Base-by-base conservation (phyloP, 306 rosid genomes). In the Luffa acutangula region DNA sequence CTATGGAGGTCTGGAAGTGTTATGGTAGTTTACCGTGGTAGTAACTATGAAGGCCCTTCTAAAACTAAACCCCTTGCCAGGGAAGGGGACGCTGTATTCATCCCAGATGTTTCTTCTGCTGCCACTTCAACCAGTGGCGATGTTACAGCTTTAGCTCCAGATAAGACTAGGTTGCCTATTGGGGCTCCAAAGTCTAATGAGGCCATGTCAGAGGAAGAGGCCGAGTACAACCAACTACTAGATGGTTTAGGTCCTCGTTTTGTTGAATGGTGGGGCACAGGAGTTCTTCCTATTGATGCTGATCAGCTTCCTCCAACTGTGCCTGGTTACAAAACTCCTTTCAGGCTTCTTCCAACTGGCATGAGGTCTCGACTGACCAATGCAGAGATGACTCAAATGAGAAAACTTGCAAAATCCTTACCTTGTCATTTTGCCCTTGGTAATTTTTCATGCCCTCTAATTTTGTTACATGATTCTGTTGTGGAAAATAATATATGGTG, bases 361-460 rank as follows among this genome's bases (percentile, higher is more conserved):
- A 89, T 93, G 97, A 89, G 87, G 60, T 86, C 89, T 0, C 84
- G 92, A 69, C 85, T 96, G 59, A 93, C 98, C 33, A 85, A 96
- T 81, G 90, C 86, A 42, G 98, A 96, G 85, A 85, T 93, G 85
- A 90, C 97, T 4, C 88, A 90, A 73, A 60, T 96, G 78, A 87
- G 96, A 83, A 93, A 91, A 69, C 82, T 90, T 85, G 89, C 99
- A 57, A 96, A 87, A 80, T 85, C 94, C 45, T 88, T 96, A 85
- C 99, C 99, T 81, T 89, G 94, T 79, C 99, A 93, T 89, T 96
- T 96, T 87, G 97, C 99, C 57, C 90, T 96, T 41, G 98, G 99
- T 96, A 93, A 11, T 10, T 52, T 85, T 78, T 46, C 42, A 75
- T 37, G 59, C 86, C 11, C 52, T 11, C 53, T 9, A 1, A 49